Evolutionary conservation across 176 grass and related monocot species (phyloP).

Genomic region (Rhipidocladum racemiflorum): DNA sequence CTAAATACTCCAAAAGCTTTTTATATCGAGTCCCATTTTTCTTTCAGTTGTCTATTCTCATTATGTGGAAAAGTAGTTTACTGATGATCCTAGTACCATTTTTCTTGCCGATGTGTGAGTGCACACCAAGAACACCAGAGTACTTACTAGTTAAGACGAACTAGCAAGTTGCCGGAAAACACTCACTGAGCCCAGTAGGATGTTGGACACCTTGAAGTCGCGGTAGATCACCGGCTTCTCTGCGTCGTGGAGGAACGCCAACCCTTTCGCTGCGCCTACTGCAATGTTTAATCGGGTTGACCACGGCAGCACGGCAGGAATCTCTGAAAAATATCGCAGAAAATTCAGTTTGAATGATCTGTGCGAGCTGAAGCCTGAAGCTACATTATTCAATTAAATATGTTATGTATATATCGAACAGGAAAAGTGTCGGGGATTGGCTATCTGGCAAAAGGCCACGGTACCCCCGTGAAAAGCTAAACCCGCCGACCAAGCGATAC

Average conservation of each 20-base stretch:
- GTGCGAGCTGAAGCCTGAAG: background rate
- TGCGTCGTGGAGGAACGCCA: slow-evolving; percentile 79
- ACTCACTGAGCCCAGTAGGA: slow-evolving; percentile 72
- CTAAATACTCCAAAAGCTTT: no score
- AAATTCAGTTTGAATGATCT: background rate
- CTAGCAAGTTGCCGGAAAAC: background rate
- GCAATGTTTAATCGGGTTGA: slow-evolving; percentile 67
- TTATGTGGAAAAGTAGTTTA: no score
- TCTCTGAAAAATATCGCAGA: slow-evolving; percentile 36
- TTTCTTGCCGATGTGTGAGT: background rate
- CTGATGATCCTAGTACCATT: no score
- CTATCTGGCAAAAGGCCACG: no score
- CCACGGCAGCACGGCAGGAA: slow-evolving; percentile 54
- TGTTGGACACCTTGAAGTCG: slow-evolving; percentile 88
- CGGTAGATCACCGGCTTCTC: slow-evolving; percentile 94
- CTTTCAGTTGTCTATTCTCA: no score
- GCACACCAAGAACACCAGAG: background rate
- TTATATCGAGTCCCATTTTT: no score
- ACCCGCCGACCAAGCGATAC: no score
- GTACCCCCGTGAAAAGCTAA: no score
- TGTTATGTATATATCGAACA: background rate
- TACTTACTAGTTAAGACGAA: background rate
- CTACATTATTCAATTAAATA: background rate
- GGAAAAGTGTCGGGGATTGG: no score
- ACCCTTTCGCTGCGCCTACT: slow-evolving; percentile 71